These are phyloP conservation scores for Fremontodendron californicum DNA, from an alignment of 345 rosid genomes.

Conservation along the genomic window DNA sequence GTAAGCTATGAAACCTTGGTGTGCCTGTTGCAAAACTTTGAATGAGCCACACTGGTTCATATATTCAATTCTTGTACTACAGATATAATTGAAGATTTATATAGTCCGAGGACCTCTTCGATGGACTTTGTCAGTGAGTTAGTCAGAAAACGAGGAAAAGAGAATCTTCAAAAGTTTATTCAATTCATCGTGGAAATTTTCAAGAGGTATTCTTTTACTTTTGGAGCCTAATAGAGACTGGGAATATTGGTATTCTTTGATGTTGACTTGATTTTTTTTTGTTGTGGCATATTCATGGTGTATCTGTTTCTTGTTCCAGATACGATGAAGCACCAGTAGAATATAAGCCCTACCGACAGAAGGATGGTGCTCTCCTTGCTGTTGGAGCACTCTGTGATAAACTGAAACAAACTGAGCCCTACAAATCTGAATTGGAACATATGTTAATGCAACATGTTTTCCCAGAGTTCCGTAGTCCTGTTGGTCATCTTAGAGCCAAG, in stretches of 20 bases:
- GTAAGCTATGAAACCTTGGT: conserved; percentile 44
- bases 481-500: conserved; percentile 98
- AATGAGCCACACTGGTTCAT: conserved; percentile 13
- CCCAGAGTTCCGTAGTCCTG: conserved; percentile 91
- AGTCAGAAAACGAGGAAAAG: conserved; percentile 91
- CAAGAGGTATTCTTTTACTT: conserved; percentile 50
- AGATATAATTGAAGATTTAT: conserved; percentile 99
- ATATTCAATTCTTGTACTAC: conserved; percentile 22
- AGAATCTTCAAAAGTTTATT: conserved; percentile 86
- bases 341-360: conserved; percentile 82
- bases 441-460: conserved; percentile 98
- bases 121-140: conserved; percentile 98
- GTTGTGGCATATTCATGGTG: neutral
- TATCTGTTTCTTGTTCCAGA: conserved; percentile 35
- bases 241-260: neutral
- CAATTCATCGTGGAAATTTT: conserved; percentile 75
- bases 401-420: conserved; percentile 89
- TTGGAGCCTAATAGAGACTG: neutral
- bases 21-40: neutral
- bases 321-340: conserved; percentile 74
- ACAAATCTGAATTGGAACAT: conserved; percentile 84
- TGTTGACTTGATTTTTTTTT: neutral
- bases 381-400: conserved; percentile 98
- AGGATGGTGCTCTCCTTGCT: conserved; percentile 98
- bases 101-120: conserved; percentile 94